phyloP scores from a whole-genome alignment of 306 rosid genomes.

The Trifolium subterraneum region DNA sequence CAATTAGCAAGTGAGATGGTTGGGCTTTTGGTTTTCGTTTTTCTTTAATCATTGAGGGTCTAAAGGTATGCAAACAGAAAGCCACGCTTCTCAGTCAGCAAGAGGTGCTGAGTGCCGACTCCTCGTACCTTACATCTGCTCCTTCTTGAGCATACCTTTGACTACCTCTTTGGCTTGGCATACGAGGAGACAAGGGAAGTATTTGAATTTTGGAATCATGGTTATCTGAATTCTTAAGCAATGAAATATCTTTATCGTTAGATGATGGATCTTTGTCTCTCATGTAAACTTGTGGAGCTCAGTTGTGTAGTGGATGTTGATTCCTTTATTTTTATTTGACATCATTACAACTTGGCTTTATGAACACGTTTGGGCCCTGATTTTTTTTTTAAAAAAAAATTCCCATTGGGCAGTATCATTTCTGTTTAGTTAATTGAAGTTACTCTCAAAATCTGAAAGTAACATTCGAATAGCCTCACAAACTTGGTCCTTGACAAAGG shows the following conservation, averaged over 20 bases:
- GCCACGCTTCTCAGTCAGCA: neutral
- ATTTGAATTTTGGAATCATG: slow-evolving; percentile 7
- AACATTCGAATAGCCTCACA: neutral
- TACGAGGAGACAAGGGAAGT: neutral
- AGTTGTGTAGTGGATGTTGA: no score
- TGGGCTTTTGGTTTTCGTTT: neutral
- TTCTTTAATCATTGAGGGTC: neutral
- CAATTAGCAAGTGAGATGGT: neutral
- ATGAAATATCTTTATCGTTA: slow-evolving; percentile 9
- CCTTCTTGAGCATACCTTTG: neutral
- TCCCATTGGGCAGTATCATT: slow-evolving; percentile 3
- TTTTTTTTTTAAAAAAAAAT: slow-evolving; percentile 11
- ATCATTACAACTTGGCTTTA: no score
- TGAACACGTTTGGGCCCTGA: neutral
- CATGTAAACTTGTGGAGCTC: slow-evolving; percentile 18
- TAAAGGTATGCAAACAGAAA: slow-evolving; percentile 5
- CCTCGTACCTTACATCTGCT: neutral
- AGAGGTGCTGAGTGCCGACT: neutral
- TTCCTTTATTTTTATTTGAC: no score
- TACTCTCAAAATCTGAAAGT: neutral
- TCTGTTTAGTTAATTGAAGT: neutral
- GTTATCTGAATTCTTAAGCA: slow-evolving; percentile 16
- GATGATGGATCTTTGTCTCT: slow-evolving; percentile 20
- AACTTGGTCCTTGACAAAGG: slow-evolving; percentile 11
- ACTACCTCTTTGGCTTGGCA: slow-evolving; percentile 7